Percentiles rank a stretch among this genome's conserved stretches.
Conservation (phyloP, 345 rosid genomes). For the Eucalyptus pauciflora region DNA sequence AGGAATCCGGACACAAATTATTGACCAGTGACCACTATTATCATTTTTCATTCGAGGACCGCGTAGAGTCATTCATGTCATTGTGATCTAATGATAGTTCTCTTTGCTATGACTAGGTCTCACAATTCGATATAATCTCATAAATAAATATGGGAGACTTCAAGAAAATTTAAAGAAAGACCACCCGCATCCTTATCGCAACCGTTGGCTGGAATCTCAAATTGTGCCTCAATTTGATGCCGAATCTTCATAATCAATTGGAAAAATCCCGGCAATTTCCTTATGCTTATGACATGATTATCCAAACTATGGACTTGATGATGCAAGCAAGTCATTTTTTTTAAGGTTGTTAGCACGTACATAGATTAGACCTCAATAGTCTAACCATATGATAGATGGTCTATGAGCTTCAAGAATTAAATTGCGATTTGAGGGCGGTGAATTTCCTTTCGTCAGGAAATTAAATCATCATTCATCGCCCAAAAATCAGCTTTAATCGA, state of each 20-base stretch:
- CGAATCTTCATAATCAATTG: background rate
- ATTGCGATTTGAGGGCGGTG: background rate
- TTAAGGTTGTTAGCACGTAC: background rate
- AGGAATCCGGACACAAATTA: background rate
- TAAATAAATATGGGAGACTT: background rate
- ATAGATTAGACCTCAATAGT: background rate
- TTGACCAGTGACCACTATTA: background rate
- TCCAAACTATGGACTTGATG: background rate
- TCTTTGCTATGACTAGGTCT: background rate
- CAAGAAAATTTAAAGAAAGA: background rate
- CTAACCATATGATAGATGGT: background rate
- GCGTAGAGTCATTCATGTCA: background rate
- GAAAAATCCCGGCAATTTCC: background rate
- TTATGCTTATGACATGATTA: background rate
- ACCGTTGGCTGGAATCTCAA: background rate
- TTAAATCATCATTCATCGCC: background rate
- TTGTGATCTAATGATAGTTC: background rate
- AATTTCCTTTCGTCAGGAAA: background rate
- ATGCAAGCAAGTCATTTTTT: background rate
- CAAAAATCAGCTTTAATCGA: background rate
- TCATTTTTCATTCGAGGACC: background rate
- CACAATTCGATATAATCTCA: background rate
- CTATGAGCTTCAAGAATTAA: background rate
- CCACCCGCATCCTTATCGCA: background rate
- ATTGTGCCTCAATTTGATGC: background rate